A percentile compares a stretch with the other conserved stretches of the same genome.
phyloP scores from a whole-genome alignment of 306 rosid species.

The Dicorynia guianensis region DNA sequence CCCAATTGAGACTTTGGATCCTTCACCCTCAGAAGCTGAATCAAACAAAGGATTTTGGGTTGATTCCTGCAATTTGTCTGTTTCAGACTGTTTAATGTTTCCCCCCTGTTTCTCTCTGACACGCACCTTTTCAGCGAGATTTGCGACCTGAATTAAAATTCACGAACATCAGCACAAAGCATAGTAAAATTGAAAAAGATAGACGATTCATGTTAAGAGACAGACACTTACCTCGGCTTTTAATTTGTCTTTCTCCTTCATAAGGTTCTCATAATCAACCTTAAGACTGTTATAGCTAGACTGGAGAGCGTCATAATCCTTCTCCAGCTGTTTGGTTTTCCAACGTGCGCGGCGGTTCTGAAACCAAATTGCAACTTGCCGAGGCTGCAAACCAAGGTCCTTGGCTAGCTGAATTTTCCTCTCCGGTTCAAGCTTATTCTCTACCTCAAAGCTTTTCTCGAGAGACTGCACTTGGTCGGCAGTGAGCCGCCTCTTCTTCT shows the following conservation, averaged over 20 bases:
- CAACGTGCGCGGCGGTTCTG: slow-evolving; percentile 78
- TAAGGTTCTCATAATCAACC: slow-evolving; percentile 57
- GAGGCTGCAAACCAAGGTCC: slow-evolving; percentile 75
- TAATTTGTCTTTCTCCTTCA: slow-evolving; percentile 59
- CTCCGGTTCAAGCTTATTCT: slow-evolving; percentile 76
- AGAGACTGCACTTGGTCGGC: slow-evolving; percentile 73
- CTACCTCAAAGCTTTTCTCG: slow-evolving; percentile 74
- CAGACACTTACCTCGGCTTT: slow-evolving; percentile 58
- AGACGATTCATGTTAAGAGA: not conserved
- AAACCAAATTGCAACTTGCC: slow-evolving; percentile 83
- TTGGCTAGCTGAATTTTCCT: slow-evolving; percentile 66
- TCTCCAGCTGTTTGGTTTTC: slow-evolving; percentile 76
- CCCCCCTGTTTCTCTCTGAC: slow-evolving; percentile 43
- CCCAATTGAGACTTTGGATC: slow-evolving; percentile 54
- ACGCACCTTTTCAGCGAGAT: slow-evolving; percentile 54
- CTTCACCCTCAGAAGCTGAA: slow-evolving; percentile 54
- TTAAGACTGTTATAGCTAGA: slow-evolving; percentile 59
- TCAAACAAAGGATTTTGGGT: slow-evolving; percentile 42
- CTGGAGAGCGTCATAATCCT: slow-evolving; percentile 57
- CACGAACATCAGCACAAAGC: not conserved
- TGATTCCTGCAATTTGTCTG: slow-evolving; percentile 40
- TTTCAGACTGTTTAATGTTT: slow-evolving; percentile 38
- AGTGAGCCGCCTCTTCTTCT: slow-evolving; percentile 71
- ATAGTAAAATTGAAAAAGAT: not conserved
- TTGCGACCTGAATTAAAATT: slow-evolving; percentile 50